phyloP scores from a whole-genome alignment of 768 basidiomycete genomes.

The Cystobasidium onofrii region DNA sequence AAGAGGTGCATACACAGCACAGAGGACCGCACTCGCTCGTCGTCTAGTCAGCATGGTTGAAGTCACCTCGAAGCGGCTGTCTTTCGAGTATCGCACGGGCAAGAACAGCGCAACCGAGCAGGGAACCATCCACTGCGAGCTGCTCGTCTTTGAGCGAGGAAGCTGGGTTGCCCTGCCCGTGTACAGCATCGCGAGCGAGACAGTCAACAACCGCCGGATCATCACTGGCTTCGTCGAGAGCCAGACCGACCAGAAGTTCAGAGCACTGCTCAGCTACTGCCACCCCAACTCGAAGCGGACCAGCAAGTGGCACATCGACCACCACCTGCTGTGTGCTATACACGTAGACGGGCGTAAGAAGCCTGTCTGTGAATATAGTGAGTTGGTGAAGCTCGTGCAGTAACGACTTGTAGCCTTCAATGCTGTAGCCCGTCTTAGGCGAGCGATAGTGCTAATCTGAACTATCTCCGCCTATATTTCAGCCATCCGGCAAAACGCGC shows the following conservation, averaged over 20 bases:
- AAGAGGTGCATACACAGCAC: not conserved
- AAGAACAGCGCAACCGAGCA: not conserved
- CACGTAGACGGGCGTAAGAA: slow-evolving; percentile 6
- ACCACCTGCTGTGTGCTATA: not conserved
- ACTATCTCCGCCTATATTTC: not conserved
- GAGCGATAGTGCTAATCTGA: not conserved
- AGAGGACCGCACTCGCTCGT: not conserved
- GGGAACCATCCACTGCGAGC: slow-evolving; percentile 12
- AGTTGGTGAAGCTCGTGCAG: not conserved
- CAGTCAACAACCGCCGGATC: not conserved
- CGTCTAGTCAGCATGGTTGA: not conserved
- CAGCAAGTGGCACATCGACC: not conserved
- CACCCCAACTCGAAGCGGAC: not conserved
- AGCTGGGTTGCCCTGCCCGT: slow-evolving; percentile 17
- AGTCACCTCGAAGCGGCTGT: slow-evolving; percentile 14
- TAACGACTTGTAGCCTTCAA: not conserved
- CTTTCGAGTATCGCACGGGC: not conserved
- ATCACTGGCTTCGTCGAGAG: slow-evolving; percentile 25
- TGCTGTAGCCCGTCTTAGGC: not conserved
- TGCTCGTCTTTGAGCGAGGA: slow-evolving; percentile 12
- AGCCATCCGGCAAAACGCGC: slow-evolving; percentile 13
- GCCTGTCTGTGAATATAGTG: slow-evolving; percentile 15
- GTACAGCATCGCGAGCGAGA: not conserved
- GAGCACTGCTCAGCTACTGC: slow-evolving; percentile 9
- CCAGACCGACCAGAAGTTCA: slow-evolving; percentile 8